These are phyloP conservation scores for Clathrospora elynae DNA, from an alignment of 2,329 filamentous ascomycete species.

Conservation along the genomic window DNA sequence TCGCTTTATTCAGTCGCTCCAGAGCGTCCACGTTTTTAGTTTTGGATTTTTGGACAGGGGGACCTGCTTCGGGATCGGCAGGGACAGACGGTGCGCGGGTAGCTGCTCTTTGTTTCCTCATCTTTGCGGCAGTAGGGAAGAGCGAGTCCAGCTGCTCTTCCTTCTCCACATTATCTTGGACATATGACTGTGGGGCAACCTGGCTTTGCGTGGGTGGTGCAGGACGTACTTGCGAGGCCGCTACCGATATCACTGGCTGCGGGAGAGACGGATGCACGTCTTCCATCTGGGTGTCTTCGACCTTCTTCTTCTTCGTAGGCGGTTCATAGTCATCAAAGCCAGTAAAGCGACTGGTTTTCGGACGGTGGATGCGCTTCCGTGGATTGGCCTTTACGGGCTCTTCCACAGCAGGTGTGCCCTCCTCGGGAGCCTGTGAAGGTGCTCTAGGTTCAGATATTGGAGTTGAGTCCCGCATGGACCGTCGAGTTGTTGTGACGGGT, in stretches of 20 bases:
- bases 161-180: constrained; percentile 45
- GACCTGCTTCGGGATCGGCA: constrained; percentile 49
- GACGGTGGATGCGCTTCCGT: constrained; percentile 42
- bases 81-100: constrained; percentile 37
- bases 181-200: constrained; percentile 38
- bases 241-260: constrained; percentile 2
- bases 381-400: constrained; percentile 34
- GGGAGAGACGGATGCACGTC: constrained; percentile 27
- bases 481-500: constrained; percentile 13
- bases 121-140: constrained; percentile 74
- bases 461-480: constrained; percentile 22
- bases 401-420: constrained; percentile 17
- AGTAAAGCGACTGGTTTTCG: constrained; percentile 65
- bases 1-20: constrained; percentile 46
- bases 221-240: constrained; percentile 23
- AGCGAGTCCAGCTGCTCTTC: constrained; percentile 71
- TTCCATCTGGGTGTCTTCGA: constrained; percentile 35
- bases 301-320: constrained; percentile 37
- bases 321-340: constrained; percentile 68
- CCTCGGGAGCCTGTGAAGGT: constrained; percentile 26
- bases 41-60: constrained; percentile 20
- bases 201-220: constrained; percentile 30
- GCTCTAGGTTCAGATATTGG: constrained; percentile 22
- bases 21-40: constrained; percentile 47
- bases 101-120: constrained; percentile 71